Evolutionary conservation across 2,329 filamentous ascomycete genomes (phyloP), one percentile per base, ranked within the genome.

Genomic region (Tolypocladium inflatum): DNA sequence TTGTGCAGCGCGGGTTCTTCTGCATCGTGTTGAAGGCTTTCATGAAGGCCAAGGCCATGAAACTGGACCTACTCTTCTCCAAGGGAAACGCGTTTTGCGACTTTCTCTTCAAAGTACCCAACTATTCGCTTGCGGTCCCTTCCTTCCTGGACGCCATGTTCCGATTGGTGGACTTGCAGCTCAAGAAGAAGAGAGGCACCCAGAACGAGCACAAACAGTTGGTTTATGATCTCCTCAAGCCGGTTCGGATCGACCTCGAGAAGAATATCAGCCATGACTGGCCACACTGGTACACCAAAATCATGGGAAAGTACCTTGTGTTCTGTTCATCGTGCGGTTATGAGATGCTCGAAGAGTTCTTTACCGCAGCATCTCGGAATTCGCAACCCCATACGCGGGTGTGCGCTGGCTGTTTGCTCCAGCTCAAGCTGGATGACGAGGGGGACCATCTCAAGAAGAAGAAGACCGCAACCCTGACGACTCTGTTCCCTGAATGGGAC

Each of bases 261-360:
- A 26, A 23, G 21, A 30, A 57, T 0, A 26, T 68, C 0, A 57
- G 61, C 0, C 9, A 50, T 0, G 67, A 72, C 30, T 65, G 63
- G 61, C 58, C 60, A 0, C 38, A 50, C 0, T 71, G 63, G 50
- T 73, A 71, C 56, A 55, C 55, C 1, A 5, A 57, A 0, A n/a
- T 53, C 7, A 70, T 72, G 69, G 68, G 63, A 0, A 51, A 56
- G 3, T 23, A 58, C 2, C 53, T 67, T 3, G 10, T 64, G 0
- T 71, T 71, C 42, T 75, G 73, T 55, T 65, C 61, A 0, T 73
- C 70, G 1, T 74, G 73, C 21, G 73, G 73, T 1, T 68, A 71
- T 55, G 63, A 70, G 30, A 66, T 66, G 38, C 58, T 69, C 1
- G 35, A 63, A n/a, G 67, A 72, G 5, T 70, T 74, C 33, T 74